phyloP scores from a whole-genome alignment of 208 protist species.

The Vickermania spadyakhi region DNA sequence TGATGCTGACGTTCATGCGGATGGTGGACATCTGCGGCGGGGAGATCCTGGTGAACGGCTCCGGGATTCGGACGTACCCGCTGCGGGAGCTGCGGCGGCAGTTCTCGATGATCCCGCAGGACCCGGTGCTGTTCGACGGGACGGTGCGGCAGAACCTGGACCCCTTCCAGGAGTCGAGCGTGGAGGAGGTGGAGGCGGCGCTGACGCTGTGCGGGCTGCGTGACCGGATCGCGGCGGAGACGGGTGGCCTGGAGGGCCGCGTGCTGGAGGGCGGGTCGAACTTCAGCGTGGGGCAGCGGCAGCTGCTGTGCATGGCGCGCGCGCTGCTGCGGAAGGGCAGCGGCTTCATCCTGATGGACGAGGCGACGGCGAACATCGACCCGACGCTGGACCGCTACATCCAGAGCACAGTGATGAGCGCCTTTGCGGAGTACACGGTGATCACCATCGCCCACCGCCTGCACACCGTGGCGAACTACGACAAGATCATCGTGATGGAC shows the following conservation, averaged over 20 bases:
- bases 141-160: constrained; percentile 72
- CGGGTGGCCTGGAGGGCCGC: constrained; percentile 12
- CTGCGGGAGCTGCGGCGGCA: constrained; percentile 43
- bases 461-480: constrained; percentile 92
- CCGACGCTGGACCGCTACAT: constrained; percentile 44
- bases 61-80: constrained; percentile 22
- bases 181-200: constrained; percentile 29
- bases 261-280: constrained; percentile 45
- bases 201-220: constrained; percentile 40
- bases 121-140: constrained; percentile 74
- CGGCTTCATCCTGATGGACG: constrained; percentile 77
- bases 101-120: constrained; percentile 82
- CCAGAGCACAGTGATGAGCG: constrained; percentile 38
- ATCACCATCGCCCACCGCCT: constrained; percentile 94
- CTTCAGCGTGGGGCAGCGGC: constrained; percentile 68
- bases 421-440: constrained; percentile 63
- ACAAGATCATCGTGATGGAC: constrained; percentile 81
- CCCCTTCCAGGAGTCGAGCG: constrained; percentile 28
- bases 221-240: constrained; percentile 12
- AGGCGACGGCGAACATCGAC: constrained; percentile 79
- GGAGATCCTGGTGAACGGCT: constrained; percentile 31
- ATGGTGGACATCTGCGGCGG: constrained; percentile 55
- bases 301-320: constrained; percentile 68
- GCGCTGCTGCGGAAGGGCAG: constrained; percentile 47
- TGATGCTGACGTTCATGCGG: constrained; percentile 66